Conservation (phyloP, 768 basidiomycete genomes). For the Dictyophora rubrovolvata region DNA sequence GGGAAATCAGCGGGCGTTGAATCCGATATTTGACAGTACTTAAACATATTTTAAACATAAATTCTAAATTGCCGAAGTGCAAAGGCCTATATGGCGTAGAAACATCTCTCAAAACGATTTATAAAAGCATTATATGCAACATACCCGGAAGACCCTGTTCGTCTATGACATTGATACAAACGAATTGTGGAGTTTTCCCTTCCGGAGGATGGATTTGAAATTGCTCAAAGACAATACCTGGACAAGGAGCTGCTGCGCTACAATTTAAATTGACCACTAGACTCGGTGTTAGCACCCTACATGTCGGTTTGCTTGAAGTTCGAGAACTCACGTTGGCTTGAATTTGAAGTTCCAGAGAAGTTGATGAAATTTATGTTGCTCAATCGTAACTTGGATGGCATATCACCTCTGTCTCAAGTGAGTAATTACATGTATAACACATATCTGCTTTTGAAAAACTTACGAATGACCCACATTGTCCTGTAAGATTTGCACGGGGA, state of each 20-base stretch:
- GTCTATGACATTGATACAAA: slow-evolving; percentile 38
- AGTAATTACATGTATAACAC: background rate
- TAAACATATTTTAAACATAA: background rate
- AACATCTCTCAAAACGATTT: background rate
- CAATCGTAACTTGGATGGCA: slow-evolving; percentile 40
- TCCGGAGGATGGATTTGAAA: slow-evolving; percentile 31
- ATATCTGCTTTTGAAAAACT: slow-evolving; percentile 9
- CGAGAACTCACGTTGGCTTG: slow-evolving; percentile 26
- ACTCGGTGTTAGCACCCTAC: background rate
- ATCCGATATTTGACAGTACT: background rate
- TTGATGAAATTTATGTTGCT: slow-evolving; percentile 36
- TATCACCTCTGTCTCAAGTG: slow-evolving; percentile 29
- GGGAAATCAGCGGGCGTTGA: too few relatives aligned
- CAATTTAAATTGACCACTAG: slow-evolving; percentile 43
- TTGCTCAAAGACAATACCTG: slow-evolving; percentile 30
- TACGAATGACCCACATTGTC: slow-evolving; percentile 40
- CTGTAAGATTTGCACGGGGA: slow-evolving; percentile 39
- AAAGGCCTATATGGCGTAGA: background rate
- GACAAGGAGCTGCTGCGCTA: slow-evolving; percentile 36
- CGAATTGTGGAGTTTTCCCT: slow-evolving; percentile 26
- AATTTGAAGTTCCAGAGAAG: slow-evolving; percentile 37
- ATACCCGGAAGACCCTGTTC: slow-evolving; percentile 20
- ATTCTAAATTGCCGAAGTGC: background rate
- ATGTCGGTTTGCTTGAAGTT: background rate
- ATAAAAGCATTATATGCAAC: background rate